Conservation (phyloP, 306 rosid genomes). For the Arachis hypogaea region DNA sequence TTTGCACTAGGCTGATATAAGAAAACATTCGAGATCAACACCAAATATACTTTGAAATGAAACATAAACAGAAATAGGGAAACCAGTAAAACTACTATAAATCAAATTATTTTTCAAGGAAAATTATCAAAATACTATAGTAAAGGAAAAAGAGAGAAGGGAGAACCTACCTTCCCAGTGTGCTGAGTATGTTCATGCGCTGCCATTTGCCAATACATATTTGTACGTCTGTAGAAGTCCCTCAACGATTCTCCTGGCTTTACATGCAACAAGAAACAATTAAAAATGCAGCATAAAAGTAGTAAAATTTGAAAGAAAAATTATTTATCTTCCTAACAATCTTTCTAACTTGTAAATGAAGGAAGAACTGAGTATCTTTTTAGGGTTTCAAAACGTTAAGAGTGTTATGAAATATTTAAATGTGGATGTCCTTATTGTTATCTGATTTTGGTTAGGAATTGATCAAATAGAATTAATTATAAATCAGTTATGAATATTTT, state of each 20-base stretch:
- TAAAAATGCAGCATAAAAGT: constrained; percentile 4
- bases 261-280: constrained; percentile 46
- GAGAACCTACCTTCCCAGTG: constrained; percentile 78
- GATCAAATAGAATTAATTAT: too few relatives aligned
- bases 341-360: too few relatives aligned
- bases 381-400: too few relatives aligned
- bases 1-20: constrained; percentile 4
- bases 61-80: background rate
- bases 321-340: too few relatives aligned
- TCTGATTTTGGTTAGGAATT: too few relatives aligned
- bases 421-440: too few relatives aligned
- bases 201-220: constrained; percentile 99
- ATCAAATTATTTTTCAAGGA: constrained; percentile 26
- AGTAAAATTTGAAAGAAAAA: too few relatives aligned
- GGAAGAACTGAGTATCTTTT: too few relatives aligned
- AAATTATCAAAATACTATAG: background rate
- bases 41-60: constrained; percentile 1
- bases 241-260: constrained; percentile 88
- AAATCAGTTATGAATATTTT: too few relatives aligned
- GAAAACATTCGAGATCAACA: constrained; percentile 24
- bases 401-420: too few relatives aligned
- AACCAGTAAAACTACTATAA: constrained; percentile 13
- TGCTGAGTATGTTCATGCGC: constrained; percentile 99
- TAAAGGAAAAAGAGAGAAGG: constrained; percentile 6
- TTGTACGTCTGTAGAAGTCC: constrained; percentile 91